Evolutionary conservation across 441 rosid genomes (phyloP).

Genomic region (Populus hybrid): DNA sequence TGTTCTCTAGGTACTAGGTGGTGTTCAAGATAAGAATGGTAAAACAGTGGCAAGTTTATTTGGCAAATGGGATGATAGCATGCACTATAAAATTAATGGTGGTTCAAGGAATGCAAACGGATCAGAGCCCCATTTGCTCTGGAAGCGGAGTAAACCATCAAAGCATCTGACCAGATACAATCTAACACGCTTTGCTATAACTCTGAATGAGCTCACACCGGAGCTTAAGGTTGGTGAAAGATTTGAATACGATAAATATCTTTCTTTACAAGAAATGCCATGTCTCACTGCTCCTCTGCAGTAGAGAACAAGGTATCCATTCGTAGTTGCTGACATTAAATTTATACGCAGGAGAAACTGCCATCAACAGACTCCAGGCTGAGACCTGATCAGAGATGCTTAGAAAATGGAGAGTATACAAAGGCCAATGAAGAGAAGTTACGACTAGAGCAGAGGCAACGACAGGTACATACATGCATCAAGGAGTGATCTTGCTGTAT

Average conservation of each 20-base stretch:
- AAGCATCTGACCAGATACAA: not conserved
- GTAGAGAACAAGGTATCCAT: not conserved
- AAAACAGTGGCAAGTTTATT: not conserved
- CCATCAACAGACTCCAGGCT: not conserved
- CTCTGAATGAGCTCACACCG: not conserved
- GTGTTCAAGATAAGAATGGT: not conserved
- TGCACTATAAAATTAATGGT: not conserved
- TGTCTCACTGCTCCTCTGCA: no score
- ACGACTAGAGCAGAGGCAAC: not conserved
- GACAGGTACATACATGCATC: not conserved
- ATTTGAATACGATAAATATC: not conserved
- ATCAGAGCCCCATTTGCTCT: not conserved
- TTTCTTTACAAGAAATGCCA: not conserved
- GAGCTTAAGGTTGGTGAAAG: not conserved
- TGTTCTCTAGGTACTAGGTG: not conserved
- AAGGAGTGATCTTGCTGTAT: not conserved
- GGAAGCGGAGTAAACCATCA: not conserved
- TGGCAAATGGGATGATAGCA: not conserved
- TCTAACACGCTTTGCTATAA: not conserved
- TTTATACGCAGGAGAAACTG: not conserved
- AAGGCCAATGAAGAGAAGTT: not conserved
- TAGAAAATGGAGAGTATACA: not conserved
- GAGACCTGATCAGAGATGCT: not conserved
- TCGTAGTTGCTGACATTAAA: not conserved
- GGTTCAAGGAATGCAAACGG: not conserved